These are phyloP conservation scores for Hemileia vastatrix DNA, from an alignment of 1,284 basidiomycete species.

Conservation along the genomic window DNA sequence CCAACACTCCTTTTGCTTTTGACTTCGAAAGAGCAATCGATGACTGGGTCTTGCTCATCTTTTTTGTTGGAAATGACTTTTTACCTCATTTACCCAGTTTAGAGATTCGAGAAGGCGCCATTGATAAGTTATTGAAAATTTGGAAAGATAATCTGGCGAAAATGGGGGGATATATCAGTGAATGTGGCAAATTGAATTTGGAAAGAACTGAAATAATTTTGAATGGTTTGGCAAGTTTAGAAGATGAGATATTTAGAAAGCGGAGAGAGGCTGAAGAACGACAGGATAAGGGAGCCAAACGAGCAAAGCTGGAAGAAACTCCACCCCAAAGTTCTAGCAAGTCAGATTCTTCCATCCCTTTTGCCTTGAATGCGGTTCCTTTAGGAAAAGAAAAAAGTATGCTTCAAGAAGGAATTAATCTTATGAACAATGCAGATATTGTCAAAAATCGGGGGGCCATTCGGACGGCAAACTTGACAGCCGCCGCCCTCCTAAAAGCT, in stretches of 20 bases:
- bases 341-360: slow-evolving; percentile 21
- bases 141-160: slow-evolving; percentile 85
- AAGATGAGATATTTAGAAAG: slow-evolving; percentile 90
- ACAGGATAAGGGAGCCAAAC: slow-evolving; percentile 14
- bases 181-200: slow-evolving; percentile 82
- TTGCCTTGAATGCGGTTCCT: too few relatives aligned
- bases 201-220: slow-evolving; percentile 83
- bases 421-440: slow-evolving; percentile 56
- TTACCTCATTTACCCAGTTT: slow-evolving; percentile 92
- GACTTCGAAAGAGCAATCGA: slow-evolving; percentile 94
- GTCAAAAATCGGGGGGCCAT: slow-evolving; percentile 78
- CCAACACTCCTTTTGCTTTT: slow-evolving; percentile 72
- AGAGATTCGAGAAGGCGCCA: slow-evolving; percentile 98
- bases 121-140: slow-evolving; percentile 88
- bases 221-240: slow-evolving; percentile 78
- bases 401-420: slow-evolving; percentile 11
- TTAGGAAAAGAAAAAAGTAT: slow-evolving; percentile 4
- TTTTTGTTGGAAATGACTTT: slow-evolving; percentile 99
- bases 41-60: slow-evolving; percentile 99
- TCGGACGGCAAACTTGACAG: slow-evolving; percentile 89
- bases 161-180: slow-evolving; percentile 95
- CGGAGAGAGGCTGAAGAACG: slow-evolving; percentile 70
- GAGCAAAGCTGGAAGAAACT: slow-evolving; percentile 12
- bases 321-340: slow-evolving; percentile 8
- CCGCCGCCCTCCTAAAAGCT: slow-evolving; percentile 84